Evolutionary conservation across 2,329 filamentous ascomycete genomes (phyloP), one percentile per base, ranked within the genome.

Genomic region (Xylaria arbuscula): DNA sequence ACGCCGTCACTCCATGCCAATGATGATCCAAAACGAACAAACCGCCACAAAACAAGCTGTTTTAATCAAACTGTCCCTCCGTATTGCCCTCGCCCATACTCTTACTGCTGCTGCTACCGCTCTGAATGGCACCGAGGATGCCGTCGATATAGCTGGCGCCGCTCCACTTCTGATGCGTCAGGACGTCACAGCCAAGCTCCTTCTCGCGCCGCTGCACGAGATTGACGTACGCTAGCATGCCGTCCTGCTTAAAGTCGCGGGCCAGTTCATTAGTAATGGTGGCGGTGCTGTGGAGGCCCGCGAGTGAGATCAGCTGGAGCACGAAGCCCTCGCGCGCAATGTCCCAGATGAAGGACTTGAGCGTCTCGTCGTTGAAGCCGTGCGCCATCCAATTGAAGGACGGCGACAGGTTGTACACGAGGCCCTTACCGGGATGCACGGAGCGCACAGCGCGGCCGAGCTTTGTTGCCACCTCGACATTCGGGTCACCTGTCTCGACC

Each of bases 371-470:
- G 2, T 88, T 91, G 82, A 98, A 99, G 36, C 95, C 96, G 78
- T 98, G 94, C 11, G 90, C 90, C 89, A 97, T 96, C 96, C 96
- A 99, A 85, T 99, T 98, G 87, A 99, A 99, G 9, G 93, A 97
- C 0, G 96, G 96, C 4, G 91, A 94, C 1, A 99, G 87, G 83
- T 99, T 99, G 84, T 99, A 99, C 0, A 98, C 95, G 28, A 99
- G 87, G 42, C 93, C 92, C 87, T 98, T 98, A 69, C 88, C 89
- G 0, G 94, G 93, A 75, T 88, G 85, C 3, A 82, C 84, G 0
- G 83, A 81, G 63, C 92, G 89, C 69, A 99, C 96, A 54, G 93
- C 88, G 11, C 87, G 86, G 13, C 92, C 93, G 60, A 99, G 93
- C 59, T 86, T 85, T 3, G 87, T 84, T 0, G 93, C 93, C 40